phyloP scores from a whole-genome alignment of 225 moss, liverwort and hornwort genomes.

The Takakia lepidozioides region DNA sequence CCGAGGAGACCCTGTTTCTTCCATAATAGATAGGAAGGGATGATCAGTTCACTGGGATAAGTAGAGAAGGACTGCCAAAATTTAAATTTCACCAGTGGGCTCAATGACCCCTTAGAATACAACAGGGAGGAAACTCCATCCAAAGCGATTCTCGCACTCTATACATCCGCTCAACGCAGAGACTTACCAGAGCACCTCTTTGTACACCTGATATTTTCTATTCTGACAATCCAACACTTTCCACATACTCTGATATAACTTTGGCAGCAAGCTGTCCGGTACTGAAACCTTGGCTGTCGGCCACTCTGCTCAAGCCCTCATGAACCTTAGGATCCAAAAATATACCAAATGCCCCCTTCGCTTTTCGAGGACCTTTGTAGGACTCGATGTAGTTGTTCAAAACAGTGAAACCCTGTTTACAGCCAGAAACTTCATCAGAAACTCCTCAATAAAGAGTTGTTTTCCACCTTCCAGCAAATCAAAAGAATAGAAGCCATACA shows the following conservation, averaged over 20 bases:
- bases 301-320: constrained; percentile 12
- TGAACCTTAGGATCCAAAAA: constrained; percentile 14
- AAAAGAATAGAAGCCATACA: not conserved
- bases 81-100: no score
- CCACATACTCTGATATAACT: constrained; percentile 18
- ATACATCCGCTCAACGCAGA: no score
- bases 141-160: no score
- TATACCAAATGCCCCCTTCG: constrained; percentile 13
- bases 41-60: no score
- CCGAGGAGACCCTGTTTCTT: no score
- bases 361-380: constrained; percentile 38
- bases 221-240: no score
- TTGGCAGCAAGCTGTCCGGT: constrained; percentile 18
- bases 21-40: no score
- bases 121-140: no score
- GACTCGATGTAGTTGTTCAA: constrained; percentile 35
- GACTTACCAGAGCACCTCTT: no score
- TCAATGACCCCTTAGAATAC: no score
- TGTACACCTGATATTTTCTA: no score
- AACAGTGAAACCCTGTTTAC: constrained; percentile 28
- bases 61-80: no score
- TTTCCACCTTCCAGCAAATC: not conserved
- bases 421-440: not conserved
- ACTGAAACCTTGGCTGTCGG: constrained; percentile 19
- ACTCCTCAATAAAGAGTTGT: not conserved